Percentiles rank a stretch among this genome's conserved stretches.
Evolutionary conservation across 768 basidiomycete genomes (phyloP).

Genomic region (Trametes villosa): DNA sequence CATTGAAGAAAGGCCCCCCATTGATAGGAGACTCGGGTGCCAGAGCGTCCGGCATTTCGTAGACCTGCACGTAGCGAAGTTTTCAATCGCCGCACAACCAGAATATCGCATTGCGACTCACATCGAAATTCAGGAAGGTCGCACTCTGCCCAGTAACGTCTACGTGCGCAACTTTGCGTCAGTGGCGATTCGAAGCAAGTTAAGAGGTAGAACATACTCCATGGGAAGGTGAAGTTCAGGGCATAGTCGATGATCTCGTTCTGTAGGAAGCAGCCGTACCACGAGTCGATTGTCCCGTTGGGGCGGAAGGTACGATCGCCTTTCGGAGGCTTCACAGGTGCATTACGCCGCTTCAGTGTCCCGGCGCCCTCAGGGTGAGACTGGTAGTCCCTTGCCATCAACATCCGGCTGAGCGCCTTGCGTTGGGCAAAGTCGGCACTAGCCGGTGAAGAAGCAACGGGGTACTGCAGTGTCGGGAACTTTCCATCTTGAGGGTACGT

Average conservation of each 20-base stretch:
- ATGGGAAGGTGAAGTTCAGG: constrained; percentile 69
- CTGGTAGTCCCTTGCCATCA: neutral
- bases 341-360: neutral
- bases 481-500: constrained; percentile 66
- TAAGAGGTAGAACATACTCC: no score
- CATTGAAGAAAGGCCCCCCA: constrained; percentile 62
- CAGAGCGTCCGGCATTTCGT: constrained; percentile 38
- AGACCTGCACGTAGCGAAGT: constrained; percentile 29
- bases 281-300: constrained; percentile 51
- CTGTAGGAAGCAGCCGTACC: constrained; percentile 55
- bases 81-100: neutral
- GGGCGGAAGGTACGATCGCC: constrained; percentile 49
- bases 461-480: constrained; percentile 44
- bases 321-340: constrained; percentile 34
- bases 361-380: no score
- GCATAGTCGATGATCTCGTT: constrained; percentile 74
- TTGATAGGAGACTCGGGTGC: constrained; percentile 55
- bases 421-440: constrained; percentile 14
- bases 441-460: neutral
- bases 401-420: neutral
- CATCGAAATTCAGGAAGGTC: constrained; percentile 17
- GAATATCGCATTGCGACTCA: neutral
- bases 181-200: no score
- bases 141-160: neutral
- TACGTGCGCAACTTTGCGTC: neutral